phyloP scores from a whole-genome alignment of 2,329 filamentous ascomycete genomes.

The Trichoderma lentiforme region DNA sequence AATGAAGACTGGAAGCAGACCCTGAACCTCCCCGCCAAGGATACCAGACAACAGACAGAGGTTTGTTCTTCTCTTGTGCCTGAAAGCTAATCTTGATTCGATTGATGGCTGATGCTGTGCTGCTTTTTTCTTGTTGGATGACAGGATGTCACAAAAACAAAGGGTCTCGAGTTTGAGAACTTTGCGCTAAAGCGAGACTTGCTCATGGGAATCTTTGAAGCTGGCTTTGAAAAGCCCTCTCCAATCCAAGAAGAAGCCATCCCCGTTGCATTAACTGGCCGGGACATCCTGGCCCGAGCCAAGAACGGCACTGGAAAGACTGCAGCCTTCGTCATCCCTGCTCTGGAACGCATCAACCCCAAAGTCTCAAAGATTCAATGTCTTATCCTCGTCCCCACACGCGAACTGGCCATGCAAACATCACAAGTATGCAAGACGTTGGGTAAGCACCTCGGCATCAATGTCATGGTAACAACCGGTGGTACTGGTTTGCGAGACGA shows the following conservation, averaged over 20 bases:
- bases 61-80: slow-evolving; percentile 38
- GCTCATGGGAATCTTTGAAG: slow-evolving; percentile 99
- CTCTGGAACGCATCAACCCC: slow-evolving; percentile 91
- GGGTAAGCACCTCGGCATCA: slow-evolving; percentile 93
- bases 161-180: slow-evolving; percentile 96
- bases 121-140: slow-evolving; percentile 10
- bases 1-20: slow-evolving; percentile 69
- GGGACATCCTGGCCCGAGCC: slow-evolving; percentile 91
- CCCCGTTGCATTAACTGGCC: slow-evolving; percentile 88
- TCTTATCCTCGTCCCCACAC: slow-evolving; percentile 90
- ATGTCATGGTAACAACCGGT: slow-evolving; percentile 99
- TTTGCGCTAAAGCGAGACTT: slow-evolving; percentile 93
- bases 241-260: slow-evolving; percentile 99
- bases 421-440: slow-evolving; percentile 99
- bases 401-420: slow-evolving; percentile 95
- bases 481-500: slow-evolving; percentile 94
- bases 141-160: slow-evolving; percentile 96
- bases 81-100: slow-evolving; percentile 2
- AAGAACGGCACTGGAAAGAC: slow-evolving; percentile 99
- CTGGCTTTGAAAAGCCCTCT: slow-evolving; percentile 96
- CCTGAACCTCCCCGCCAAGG: slow-evolving; percentile 69
- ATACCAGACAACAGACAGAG: slow-evolving; percentile 78
- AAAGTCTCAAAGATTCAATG: slow-evolving; percentile 96
- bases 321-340: slow-evolving; percentile 94
- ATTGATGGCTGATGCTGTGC: slow-evolving; percentile 23